These are phyloP conservation scores for Hypocreales sp. DNA, from an alignment of 2,329 filamentous ascomycete species.

Conservation along the genomic window DNA sequence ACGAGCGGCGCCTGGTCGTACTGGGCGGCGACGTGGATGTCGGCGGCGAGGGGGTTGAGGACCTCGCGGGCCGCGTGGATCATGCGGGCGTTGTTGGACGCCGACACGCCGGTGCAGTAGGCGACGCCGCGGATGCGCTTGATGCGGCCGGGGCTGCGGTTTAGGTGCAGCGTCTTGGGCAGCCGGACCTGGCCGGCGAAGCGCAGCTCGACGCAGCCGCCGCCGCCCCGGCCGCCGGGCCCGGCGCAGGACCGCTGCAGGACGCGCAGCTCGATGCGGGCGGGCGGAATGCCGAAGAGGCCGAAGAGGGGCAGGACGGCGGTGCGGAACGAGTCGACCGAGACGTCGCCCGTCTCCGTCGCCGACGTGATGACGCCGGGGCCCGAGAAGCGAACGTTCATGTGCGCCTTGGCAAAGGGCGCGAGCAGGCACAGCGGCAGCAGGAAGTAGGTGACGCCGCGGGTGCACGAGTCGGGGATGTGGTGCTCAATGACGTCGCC, in stretches of 20 bases:
- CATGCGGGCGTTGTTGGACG: constrained; percentile 87
- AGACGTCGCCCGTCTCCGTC: constrained; percentile 73
- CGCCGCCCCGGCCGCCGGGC: constrained; percentile 60
- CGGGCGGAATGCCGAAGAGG: constrained; percentile 68
- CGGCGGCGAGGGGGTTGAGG: constrained; percentile 69
- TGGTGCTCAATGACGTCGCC: constrained; percentile 70
- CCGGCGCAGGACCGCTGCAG: constrained; percentile 67
- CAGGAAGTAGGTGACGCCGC: constrained; percentile 85
- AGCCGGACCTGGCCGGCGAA: constrained; percentile 89
- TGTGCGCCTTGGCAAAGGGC: constrained; percentile 79
- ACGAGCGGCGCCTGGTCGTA: constrained; percentile 53
- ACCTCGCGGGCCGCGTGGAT: constrained; percentile 81
- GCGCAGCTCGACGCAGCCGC: constrained; percentile 81
- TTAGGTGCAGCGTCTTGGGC: constrained; percentile 83
- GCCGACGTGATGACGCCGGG: constrained; percentile 84
- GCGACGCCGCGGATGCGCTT: constrained; percentile 85
- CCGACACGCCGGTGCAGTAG: constrained; percentile 82
- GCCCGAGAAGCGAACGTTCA: constrained; percentile 82
- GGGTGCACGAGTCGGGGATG: constrained; percentile 57
- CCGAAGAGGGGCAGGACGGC: constrained; percentile 82
- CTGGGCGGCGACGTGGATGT: constrained; percentile 78
- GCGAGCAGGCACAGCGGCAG: constrained; percentile 79
- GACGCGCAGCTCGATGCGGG: constrained; percentile 73
- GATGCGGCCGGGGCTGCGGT: constrained; percentile 67
- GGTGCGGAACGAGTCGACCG: constrained; percentile 84